These are phyloP conservation scores for Diaporthe velutina DNA, from an alignment of 2,329 filamentous ascomycete genomes.

Conservation along the genomic window DNA sequence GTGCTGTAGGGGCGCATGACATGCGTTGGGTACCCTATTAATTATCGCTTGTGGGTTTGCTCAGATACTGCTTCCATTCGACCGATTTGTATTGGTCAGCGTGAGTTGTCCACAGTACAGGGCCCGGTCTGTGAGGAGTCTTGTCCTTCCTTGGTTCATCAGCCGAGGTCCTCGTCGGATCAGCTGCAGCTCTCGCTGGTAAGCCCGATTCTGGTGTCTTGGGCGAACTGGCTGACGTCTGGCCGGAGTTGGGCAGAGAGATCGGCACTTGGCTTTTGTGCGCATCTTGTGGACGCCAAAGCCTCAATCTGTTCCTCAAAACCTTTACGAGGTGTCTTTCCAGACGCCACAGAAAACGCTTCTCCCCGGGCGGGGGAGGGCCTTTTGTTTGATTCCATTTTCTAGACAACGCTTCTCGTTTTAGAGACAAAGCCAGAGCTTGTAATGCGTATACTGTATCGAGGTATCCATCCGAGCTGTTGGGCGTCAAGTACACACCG, in stretches of 20 bases:
- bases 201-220: background rate
- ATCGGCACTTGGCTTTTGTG: background rate
- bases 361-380: background rate
- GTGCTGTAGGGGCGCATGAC: background rate
- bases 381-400: background rate
- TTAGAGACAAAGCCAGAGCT: background rate
- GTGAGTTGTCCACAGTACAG: background rate
- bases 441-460: background rate
- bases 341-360: background rate
- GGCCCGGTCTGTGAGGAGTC: background rate
- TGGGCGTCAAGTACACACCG: background rate
- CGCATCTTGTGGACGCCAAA: background rate
- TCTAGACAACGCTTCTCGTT: background rate
- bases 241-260: background rate
- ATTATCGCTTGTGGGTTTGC: background rate
- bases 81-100: background rate
- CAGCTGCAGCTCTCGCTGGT: background rate
- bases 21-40: background rate
- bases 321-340: background rate
- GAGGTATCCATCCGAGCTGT: background rate
- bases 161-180: background rate
- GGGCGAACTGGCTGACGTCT: background rate
- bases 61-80: conserved; percentile 6
- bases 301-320: background rate
- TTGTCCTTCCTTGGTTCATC: too few species aligned